Percentiles rank a stretch among this genome's conserved stretches.
phyloP scores from a whole-genome alignment of 1,284 basidiomycete genomes.

The Malassezia dermatis region DNA sequence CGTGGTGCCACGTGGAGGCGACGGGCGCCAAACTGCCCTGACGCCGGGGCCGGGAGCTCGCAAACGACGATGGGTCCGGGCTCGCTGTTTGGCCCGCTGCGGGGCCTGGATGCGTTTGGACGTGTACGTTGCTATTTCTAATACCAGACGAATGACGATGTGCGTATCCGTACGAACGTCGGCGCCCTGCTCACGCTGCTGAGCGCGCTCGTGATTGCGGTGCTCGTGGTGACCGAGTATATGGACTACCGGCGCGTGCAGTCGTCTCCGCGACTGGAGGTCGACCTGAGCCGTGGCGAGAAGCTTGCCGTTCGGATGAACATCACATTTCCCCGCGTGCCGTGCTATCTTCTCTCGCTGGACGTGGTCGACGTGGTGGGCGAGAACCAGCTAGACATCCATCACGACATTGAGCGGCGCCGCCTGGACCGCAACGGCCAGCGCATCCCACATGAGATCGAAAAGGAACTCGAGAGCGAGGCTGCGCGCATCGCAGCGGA shows the following conservation, averaged over 20 bases:
- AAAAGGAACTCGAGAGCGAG: conserved; percentile 34
- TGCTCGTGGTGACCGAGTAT: conserved; percentile 85
- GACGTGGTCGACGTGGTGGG: conserved; percentile 98
- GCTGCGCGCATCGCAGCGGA: conserved; percentile 27
- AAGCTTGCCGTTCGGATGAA: conserved; percentile 84
- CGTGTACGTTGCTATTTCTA: conserved; percentile 3
- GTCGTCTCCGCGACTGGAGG: conserved; percentile 49
- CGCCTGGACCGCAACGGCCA: conserved; percentile 61
- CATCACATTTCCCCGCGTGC: conserved; percentile 88
- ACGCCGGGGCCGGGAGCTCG: neutral
- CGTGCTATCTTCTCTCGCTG: conserved; percentile 65
- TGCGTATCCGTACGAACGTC: conserved; percentile 43
- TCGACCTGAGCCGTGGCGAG: conserved; percentile 82
- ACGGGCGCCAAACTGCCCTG: neutral
- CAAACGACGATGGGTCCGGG: conserved; percentile 3
- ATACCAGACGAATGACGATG: conserved; percentile 45
- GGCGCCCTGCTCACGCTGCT: conserved; percentile 63
- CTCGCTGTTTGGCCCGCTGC: conserved; percentile 13
- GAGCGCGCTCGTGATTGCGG: conserved; percentile 78
- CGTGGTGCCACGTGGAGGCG: conserved; percentile 7
- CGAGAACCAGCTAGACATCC: conserved; percentile 63
- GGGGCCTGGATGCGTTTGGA: conserved; percentile 18
- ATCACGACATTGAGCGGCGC: conserved; percentile 75
- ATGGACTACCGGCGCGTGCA: conserved; percentile 81
- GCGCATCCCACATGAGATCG: conserved; percentile 20